A percentile compares a stretch with the other conserved stretches of the same genome.
Evolutionary conservation across 768 basidiomycete genomes (phyloP).

Genomic region (Trametes villosa): DNA sequence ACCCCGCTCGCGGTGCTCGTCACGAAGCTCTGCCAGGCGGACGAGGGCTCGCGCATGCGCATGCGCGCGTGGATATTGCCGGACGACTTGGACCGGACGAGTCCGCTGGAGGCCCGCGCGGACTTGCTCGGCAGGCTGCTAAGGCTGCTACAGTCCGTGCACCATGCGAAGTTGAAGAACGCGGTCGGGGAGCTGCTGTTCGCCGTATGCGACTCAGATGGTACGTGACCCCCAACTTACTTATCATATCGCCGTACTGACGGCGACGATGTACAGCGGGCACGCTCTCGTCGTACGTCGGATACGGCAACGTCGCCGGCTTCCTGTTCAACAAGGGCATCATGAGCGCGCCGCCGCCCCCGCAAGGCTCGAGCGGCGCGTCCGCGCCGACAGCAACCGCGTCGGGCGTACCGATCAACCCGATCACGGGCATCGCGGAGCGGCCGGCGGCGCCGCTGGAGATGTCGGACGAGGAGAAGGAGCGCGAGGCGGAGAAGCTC

Average conservation of each 20-base stretch:
- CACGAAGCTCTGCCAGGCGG: slow-evolving; percentile 67
- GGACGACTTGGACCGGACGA: slow-evolving; percentile 76
- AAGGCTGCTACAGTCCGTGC: slow-evolving; percentile 74
- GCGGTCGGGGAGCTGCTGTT: slow-evolving; percentile 88
- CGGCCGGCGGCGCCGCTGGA: slow-evolving; percentile 43
- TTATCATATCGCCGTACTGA: background rate
- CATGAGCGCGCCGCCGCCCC: slow-evolving; percentile 56
- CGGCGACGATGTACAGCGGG: slow-evolving; percentile 49
- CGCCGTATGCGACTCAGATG: slow-evolving; percentile 79
- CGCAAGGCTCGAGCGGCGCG: slow-evolving; percentile 38
- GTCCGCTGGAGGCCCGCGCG: slow-evolving; percentile 70
- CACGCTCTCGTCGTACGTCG: slow-evolving; percentile 75
- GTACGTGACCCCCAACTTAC: slow-evolving; percentile 35
- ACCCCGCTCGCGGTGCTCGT: slow-evolving; percentile 79
- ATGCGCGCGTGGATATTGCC: slow-evolving; percentile 77
- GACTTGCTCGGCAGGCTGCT: slow-evolving; percentile 82
- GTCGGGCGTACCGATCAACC: slow-evolving; percentile 63
- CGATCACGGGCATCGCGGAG: slow-evolving; percentile 81
- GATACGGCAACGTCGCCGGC: slow-evolving; percentile 96
- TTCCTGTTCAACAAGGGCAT: slow-evolving; percentile 93
- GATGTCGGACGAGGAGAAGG: slow-evolving; percentile 97
- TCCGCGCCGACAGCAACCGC: slow-evolving; percentile 38
- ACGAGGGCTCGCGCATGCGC: slow-evolving; percentile 57
- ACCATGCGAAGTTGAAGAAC: slow-evolving; percentile 73
- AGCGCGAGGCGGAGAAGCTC: slow-evolving; percentile 88